Percentiles rank a stretch among this genome's conserved stretches.
Evolutionary conservation across 768 basidiomycete genomes (phyloP).

Genomic region (Mycena galericulata): DNA sequence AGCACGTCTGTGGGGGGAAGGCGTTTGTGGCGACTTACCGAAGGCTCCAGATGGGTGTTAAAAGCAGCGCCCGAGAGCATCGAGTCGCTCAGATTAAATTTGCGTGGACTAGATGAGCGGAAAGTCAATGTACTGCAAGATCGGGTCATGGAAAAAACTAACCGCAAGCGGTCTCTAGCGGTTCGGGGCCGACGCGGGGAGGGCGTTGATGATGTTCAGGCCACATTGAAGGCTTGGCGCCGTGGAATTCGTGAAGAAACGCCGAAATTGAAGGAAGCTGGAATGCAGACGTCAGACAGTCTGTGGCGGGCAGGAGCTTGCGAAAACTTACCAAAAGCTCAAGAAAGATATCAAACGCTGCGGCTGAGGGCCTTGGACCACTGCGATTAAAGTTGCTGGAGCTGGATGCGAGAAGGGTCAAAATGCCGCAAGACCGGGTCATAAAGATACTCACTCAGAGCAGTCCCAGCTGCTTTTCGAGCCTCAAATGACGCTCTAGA

Average conservation of each 20-base stretch:
- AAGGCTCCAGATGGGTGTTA: not conserved
- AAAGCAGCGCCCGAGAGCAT: not conserved
- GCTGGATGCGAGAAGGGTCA: not conserved
- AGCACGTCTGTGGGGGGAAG: not conserved
- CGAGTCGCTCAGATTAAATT: not conserved
- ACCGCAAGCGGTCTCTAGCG: not conserved
- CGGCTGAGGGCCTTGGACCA: not conserved
- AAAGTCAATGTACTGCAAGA: not conserved
- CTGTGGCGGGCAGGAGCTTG: not conserved
- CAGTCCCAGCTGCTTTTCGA: not conserved
- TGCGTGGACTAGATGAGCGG: not conserved
- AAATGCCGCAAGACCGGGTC: not conserved
- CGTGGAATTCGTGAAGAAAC: not conserved
- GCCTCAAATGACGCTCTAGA: too few species aligned
- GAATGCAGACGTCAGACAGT: not conserved
- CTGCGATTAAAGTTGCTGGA: not conserved
- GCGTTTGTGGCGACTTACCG: not conserved
- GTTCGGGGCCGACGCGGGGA: not conserved
- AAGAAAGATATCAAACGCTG: not conserved
- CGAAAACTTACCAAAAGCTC: not conserved
- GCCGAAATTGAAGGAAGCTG: not conserved
- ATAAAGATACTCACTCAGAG: not conserved
- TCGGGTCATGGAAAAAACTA: not conserved
- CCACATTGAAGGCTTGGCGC: not conserved
- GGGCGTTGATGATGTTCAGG: not conserved